Evolutionary conservation across 257 asterid genomes (phyloP).

Genomic region (Capsicum pubescens): DNA sequence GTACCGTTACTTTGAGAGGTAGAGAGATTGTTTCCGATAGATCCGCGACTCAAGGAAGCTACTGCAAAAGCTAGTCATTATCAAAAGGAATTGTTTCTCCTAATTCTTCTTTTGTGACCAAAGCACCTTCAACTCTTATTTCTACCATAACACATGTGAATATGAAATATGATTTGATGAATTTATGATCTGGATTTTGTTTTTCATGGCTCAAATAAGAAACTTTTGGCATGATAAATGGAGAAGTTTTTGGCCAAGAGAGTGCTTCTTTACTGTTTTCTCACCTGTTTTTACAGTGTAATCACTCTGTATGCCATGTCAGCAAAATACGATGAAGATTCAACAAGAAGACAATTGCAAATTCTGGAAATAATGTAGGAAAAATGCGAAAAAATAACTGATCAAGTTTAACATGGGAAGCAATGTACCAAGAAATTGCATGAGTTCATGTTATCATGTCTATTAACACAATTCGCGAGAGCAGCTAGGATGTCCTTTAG

Average conservation of each 20-base stretch:
- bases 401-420: background rate
- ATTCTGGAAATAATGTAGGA: background rate
- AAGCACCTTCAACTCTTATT: too few relatives aligned
- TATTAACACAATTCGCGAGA: background rate
- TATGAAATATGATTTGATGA: too few relatives aligned
- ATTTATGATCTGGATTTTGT: too few relatives aligned
- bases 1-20: too few relatives aligned
- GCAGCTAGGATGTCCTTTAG: background rate
- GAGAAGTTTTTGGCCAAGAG: background rate
- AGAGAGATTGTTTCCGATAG: too few relatives aligned
- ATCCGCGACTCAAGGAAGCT: too few relatives aligned
- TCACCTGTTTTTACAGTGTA: background rate
- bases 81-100: too few relatives aligned
- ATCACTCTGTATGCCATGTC: background rate
- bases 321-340: background rate
- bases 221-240: too few relatives aligned
- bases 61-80: too few relatives aligned
- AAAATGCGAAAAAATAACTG: background rate
- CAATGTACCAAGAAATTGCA: slow-evolving; percentile 24
- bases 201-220: too few relatives aligned
- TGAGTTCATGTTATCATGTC: slow-evolving; percentile 20
- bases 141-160: too few relatives aligned
- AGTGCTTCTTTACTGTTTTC: background rate
- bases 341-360: background rate
- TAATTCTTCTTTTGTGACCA: too few relatives aligned